phyloP scores from a whole-genome alignment of 805 yeast species.

The Starmerella lactis-condensi region DNA sequence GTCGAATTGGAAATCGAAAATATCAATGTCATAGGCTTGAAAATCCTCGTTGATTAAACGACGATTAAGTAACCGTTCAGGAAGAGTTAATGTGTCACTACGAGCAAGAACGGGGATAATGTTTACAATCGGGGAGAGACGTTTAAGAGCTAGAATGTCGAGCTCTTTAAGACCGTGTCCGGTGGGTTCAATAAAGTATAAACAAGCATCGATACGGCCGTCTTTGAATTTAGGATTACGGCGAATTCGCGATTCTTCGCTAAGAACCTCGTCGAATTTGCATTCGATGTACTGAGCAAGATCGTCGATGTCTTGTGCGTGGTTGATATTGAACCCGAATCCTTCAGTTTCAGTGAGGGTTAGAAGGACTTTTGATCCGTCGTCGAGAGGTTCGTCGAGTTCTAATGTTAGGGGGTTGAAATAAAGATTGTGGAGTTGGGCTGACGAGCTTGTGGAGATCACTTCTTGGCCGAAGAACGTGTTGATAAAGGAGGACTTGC shows the following conservation, averaged over 20 bases:
- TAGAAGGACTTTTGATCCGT: constrained; percentile 24
- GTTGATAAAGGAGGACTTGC: constrained; percentile 56
- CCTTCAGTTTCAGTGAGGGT: constrained; percentile 56
- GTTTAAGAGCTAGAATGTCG: constrained; percentile 58
- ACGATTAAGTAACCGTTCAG: constrained; percentile 41
- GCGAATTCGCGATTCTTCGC: constrained; percentile 55
- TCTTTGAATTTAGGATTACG: constrained; percentile 56
- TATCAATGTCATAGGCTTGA: constrained; percentile 39
- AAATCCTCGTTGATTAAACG: constrained; percentile 39
- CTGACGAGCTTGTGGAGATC: constrained; percentile 4
- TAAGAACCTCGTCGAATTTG: constrained; percentile 52
- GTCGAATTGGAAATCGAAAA: constrained; percentile 59
- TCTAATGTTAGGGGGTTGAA: constrained; percentile 22
- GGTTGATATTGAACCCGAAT: constrained; percentile 54
- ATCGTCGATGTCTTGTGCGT: constrained; percentile 31
- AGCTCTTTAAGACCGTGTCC: constrained; percentile 41
- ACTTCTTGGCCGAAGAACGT: constrained; percentile 26
- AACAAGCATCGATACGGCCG: constrained; percentile 55
- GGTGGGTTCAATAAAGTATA: constrained; percentile 53
- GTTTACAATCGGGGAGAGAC: constrained; percentile 54
- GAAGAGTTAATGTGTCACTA: constrained; percentile 56
- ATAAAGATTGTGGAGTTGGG: constrained; percentile 2
- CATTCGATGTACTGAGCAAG: constrained; percentile 43
- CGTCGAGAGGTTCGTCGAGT: constrained; percentile 36
- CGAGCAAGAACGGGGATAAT: constrained; percentile 67